phyloP scores from a whole-genome alignment of 2,329 filamentous ascomycete species.

The Fusarium fracticaudum region DNA sequence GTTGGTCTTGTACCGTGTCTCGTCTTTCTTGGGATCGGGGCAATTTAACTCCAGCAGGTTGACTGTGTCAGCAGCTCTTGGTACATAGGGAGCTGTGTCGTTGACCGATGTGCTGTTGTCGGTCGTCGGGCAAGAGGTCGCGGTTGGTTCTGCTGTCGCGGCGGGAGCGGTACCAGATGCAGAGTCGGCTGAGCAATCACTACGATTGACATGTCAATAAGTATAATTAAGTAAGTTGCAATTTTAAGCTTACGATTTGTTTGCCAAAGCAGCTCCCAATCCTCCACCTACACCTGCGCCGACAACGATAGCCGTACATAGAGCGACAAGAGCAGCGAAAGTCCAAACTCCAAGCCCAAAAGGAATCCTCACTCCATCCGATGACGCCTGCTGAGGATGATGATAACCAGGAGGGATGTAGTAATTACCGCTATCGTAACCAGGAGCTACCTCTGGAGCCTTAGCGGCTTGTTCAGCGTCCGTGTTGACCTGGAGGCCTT shows the following conservation, averaged over 20 bases:
- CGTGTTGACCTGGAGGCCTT: slow-evolving; percentile 29
- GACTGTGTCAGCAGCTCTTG: slow-evolving; percentile 2
- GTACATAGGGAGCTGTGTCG: slow-evolving; percentile 17
- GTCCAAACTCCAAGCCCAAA: slow-evolving; percentile 33
- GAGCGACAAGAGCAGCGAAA: slow-evolving; percentile 23
- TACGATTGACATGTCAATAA: background rate
- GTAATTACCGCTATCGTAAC: slow-evolving; percentile 5
- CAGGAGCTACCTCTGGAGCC: slow-evolving; percentile 18
- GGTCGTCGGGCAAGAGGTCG: slow-evolving; percentile 11
- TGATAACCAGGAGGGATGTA: slow-evolving; percentile 17
- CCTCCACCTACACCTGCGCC: slow-evolving; percentile 31
- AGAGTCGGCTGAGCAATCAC: background rate
- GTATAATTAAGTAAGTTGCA: too few relatives aligned
- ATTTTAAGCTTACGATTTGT: slow-evolving; percentile 8
- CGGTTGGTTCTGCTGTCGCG: slow-evolving; percentile 8
- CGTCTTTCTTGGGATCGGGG: slow-evolving; percentile 1
- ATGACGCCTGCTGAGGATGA: background rate
- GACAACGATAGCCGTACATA: slow-evolving; percentile 26
- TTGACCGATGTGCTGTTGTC: slow-evolving; percentile 19
- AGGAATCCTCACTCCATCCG: background rate
- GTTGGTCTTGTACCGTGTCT: slow-evolving; percentile 22
- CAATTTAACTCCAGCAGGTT: slow-evolving; percentile 3
- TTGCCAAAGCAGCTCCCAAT: slow-evolving; percentile 25
- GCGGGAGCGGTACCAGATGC: slow-evolving; percentile 1
- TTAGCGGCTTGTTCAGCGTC: slow-evolving; percentile 19